These are phyloP conservation scores for Wickerhamiella alocasiicola DNA, from an alignment of 805 yeast species.

Conservation along the genomic window DNA sequence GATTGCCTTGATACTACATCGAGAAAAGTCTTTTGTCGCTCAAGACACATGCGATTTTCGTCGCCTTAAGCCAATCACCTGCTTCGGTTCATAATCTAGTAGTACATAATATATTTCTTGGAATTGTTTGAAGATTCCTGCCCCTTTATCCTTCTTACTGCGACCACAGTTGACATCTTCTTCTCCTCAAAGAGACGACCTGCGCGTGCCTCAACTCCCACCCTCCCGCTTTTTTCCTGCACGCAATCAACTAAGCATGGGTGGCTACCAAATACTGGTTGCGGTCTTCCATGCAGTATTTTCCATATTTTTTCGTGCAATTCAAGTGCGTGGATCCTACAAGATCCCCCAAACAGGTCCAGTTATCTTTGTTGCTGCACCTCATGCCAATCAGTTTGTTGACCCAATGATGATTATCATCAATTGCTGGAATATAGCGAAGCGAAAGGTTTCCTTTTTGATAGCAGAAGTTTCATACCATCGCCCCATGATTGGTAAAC, in stretches of 20 bases:
- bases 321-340: conserved; percentile 77
- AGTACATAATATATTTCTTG: too few species aligned
- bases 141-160: too few species aligned
- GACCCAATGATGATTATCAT: conserved; percentile 74
- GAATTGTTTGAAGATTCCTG: too few species aligned
- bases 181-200: too few species aligned
- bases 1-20: too few species aligned
- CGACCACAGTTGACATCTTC: too few species aligned
- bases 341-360: conserved; percentile 63
- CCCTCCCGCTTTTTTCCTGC: too few species aligned
- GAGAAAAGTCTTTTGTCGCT: too few species aligned
- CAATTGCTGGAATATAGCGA: conserved; percentile 54
- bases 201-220: too few species aligned
- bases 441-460: conserved; percentile 62
- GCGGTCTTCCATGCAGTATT: conserved; percentile 33
- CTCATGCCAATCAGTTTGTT: conserved; percentile 94
- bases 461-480: conserved; percentile 73
- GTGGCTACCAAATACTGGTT: conserved; percentile 18
- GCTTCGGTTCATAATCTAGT: too few species aligned
- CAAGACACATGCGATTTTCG: too few species aligned
- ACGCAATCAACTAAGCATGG: conserved; percentile 2
- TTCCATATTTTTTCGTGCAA: conserved; percentile 74
- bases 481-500: conserved; percentile 53
- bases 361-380: conserved; percentile 87
- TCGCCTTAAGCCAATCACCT: too few species aligned